Evolutionary conservation across 305 asterid genomes (phyloP), one percentile per base, ranked within the genome.

Genomic region (Striga hermonthica): DNA sequence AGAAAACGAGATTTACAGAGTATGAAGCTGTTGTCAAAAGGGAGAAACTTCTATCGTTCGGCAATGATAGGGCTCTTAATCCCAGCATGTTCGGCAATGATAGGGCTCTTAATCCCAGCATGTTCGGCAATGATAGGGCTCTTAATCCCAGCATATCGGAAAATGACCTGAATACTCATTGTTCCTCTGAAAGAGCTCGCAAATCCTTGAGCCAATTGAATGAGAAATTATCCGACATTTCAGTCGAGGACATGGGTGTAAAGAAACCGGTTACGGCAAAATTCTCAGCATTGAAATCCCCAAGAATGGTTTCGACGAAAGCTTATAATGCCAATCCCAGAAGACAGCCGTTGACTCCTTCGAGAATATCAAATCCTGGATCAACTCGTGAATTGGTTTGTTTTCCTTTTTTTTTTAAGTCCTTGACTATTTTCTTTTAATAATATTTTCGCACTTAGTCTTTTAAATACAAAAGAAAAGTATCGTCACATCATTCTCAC

Each of bases 91-190:
- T 22, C 31, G 2, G 1, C 31, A 22, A 22, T 22, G 31, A 22
- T 22, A 22, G 31, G 31, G 31, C 31, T 22, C 31, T 22, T 22
- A 22, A 22, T n/a, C n/a, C n/a, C n/a, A n/a, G n/a, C n/a, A n/a
- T n/a, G 2, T 77, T 73, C 64, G 87, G 95, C 78, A 88, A 84
- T 74, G 80, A 91, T 43, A 80, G 99, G 78, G 98, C 95, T 63
- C 73, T 94, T 83, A 94, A 94, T 78, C 99, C 99, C 66, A 94
- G 99, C 65, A 80, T 91, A 60, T 94, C 95, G 65, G 97, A 88
- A 74, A 82, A 80, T 44, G 95, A 84, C 49, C 61, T 82, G 68
- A 83, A 77, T 35, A 78, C 88, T 58, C 84, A 82, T 4, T 72
- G 69, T 68, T 81, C 83, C 69, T 73, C 89, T 48, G 84, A 70